Evolutionary conservation across 352 stramenopile species (phyloP), one percentile per base, ranked within the genome.

Genomic region (Globisporangium abappressorium): DNA sequence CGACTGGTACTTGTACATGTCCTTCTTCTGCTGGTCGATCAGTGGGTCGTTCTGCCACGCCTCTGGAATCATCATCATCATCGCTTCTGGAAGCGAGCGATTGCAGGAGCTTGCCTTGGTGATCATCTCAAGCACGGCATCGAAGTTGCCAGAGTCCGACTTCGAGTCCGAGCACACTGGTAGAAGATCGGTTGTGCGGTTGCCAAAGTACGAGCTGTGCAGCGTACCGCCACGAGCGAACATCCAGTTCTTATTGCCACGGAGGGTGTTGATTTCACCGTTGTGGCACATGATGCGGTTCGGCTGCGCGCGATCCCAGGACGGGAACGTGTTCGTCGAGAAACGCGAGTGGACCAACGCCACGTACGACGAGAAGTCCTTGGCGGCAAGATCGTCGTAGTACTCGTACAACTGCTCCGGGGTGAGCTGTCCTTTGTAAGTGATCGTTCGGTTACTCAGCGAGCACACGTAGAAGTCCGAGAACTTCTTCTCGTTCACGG

Each of bases 11-110:
- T 99, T 95, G 84, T 99, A 99, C 81, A 99, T 99, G 56, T 96
- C 87, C 63, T 98, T 98, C 80, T 98, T 99, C 65, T 92, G 77
- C 49, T 90, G 79, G 5, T 82, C 88, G 43, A 99, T 89, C 22
- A 95, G 84, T 51, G 87, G 76, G 73, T 99, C 97, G 71, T 98
- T 97, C 82, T 99, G 95, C 93, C 94, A 98, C 1, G 97, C 97
- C 71, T 99, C 97, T 5, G 97, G 97, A 65, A 99, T 98, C 95
- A 99, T 98, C 92, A 99, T 99, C 95, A 98, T 98, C 76, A 98
- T 96, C 28, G 83, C 87, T 75, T 99, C 95, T 2, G 95, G 94
- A n/a, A 99, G 78, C 65, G 88, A 91, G 11, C 94, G 84, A 64
- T 97, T 90, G 53, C 89, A 97, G 12, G 79, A 87, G 51, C 83